phyloP scores from a whole-genome alignment of 2,329 filamentous ascomycete species.

The Pseudocercospora pini-densiflorae region DNA sequence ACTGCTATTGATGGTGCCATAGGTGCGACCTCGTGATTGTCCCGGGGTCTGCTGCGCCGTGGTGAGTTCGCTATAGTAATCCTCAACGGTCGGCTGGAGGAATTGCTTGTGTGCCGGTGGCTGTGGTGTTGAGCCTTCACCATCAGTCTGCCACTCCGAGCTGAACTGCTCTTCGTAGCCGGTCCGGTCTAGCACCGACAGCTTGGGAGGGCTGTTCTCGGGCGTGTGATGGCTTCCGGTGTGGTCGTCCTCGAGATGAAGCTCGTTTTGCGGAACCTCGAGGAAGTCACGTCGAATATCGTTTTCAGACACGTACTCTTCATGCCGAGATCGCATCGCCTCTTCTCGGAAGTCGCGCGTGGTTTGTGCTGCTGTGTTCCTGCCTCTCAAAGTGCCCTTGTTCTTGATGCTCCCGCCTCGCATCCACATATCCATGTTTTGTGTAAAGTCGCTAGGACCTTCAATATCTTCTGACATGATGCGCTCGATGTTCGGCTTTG shows the following conservation, averaged over 20 bases:
- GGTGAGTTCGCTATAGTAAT: constrained; percentile 41
- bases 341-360: constrained; percentile 10
- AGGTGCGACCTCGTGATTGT: constrained; percentile 2
- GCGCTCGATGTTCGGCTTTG: constrained; percentile 33
- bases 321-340: constrained; percentile 7
- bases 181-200: constrained; percentile 19
- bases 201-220: constrained; percentile 34
- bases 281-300: constrained; percentile 6
- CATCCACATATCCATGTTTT: constrained; percentile 42
- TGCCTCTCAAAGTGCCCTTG: constrained; percentile 6
- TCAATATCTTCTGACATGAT: constrained; percentile 44
- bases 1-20: background rate
- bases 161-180: constrained; percentile 29
- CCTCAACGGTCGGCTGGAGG: constrained; percentile 41
- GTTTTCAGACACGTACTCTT: constrained; percentile 12
- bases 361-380: background rate
- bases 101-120: constrained; percentile 35
- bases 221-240: constrained; percentile 37
- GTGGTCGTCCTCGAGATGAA: constrained; percentile 24
- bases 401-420: background rate
- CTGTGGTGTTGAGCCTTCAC: constrained; percentile 33
- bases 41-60: constrained; percentile 29
- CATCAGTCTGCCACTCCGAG: constrained; percentile 39
- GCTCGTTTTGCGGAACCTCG: constrained; percentile 10
- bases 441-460: constrained; percentile 44